Conservation (phyloP, 2,329 filamentous ascomycete species). For the Phyllosticta paracitricarpa region DNA sequence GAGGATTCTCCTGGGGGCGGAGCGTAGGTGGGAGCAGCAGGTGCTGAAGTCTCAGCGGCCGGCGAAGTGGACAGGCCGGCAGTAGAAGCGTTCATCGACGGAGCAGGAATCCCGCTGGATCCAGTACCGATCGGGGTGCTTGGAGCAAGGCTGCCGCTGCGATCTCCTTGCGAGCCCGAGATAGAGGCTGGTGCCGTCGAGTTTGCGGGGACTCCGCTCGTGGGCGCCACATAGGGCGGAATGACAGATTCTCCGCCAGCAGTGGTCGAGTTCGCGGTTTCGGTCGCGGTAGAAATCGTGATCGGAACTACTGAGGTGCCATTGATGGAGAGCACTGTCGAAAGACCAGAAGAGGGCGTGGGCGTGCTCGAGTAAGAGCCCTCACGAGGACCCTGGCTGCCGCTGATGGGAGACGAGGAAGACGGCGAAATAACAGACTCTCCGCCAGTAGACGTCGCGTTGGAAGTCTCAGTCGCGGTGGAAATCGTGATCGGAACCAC, state of each 20-base stretch:
- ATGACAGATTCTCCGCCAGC: not conserved
- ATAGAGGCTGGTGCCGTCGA: not conserved
- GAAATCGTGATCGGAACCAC: not conserved
- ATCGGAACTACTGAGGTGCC: not conserved
- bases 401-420: not conserved
- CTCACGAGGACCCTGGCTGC: not conserved
- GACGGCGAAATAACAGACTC: not conserved
- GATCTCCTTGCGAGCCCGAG: not conserved
- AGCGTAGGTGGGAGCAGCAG: not conserved
- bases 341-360: not conserved
- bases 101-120: not conserved
- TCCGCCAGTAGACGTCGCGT: not conserved
- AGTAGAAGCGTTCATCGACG: not conserved
- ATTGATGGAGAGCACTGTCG: not conserved
- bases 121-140: not conserved
- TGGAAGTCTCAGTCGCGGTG: not conserved
- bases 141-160: constrained; percentile 1
- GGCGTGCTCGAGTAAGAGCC: not conserved
- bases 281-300: not conserved
- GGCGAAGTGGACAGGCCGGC: not conserved
- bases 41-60: not conserved
- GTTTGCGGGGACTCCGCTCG: constrained; percentile 6
- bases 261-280: not conserved
- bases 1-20: not conserved
- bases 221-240: not conserved